These are phyloP conservation scores for Lodderomyces beijingensis DNA, from an alignment of 1,139 yeast species.

Conservation along the genomic window DNA sequence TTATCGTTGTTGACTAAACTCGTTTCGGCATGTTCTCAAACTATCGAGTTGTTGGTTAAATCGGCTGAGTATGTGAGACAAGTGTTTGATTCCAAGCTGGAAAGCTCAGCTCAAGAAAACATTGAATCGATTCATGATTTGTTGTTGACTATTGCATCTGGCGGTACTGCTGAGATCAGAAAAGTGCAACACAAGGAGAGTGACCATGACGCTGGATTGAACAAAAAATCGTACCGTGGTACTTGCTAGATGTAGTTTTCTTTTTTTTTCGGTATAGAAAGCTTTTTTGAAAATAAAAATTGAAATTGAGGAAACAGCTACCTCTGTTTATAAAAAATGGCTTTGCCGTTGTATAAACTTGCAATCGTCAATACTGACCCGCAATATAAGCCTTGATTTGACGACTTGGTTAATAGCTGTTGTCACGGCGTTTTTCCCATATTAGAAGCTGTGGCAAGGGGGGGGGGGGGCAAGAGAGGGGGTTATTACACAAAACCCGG, in stretches of 20 bases:
- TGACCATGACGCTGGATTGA: constrained; percentile 26
- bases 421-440: too few species aligned
- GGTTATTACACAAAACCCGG: too few species aligned
- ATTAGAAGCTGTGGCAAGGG: too few species aligned
- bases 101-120: constrained; percentile 17
- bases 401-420: too few species aligned
- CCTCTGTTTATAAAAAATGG: too few species aligned
- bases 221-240: constrained; percentile 49
- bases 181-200: constrained; percentile 19
- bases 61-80: constrained; percentile 27
- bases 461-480: too few species aligned
- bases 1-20: constrained; percentile 70
- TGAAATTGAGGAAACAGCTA: too few species aligned
- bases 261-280: not conserved
- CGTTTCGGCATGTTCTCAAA: constrained; percentile 58
- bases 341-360: too few species aligned
- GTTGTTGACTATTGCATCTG: constrained; percentile 36
- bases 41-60: constrained; percentile 50
- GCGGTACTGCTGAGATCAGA: constrained; percentile 30
- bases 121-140: constrained; percentile 26
- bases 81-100: constrained; percentile 15
- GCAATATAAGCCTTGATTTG: too few species aligned
- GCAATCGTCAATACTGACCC: too few species aligned
- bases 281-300: not conserved
- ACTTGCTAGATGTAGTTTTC: constrained; percentile 32